Percentiles rank a stretch among this genome's conserved stretches.
These are phyloP conservation scores for Suhomyces yuchorum DNA, from an alignment of 1,139 yeast species.

Conservation along the genomic window DNA sequence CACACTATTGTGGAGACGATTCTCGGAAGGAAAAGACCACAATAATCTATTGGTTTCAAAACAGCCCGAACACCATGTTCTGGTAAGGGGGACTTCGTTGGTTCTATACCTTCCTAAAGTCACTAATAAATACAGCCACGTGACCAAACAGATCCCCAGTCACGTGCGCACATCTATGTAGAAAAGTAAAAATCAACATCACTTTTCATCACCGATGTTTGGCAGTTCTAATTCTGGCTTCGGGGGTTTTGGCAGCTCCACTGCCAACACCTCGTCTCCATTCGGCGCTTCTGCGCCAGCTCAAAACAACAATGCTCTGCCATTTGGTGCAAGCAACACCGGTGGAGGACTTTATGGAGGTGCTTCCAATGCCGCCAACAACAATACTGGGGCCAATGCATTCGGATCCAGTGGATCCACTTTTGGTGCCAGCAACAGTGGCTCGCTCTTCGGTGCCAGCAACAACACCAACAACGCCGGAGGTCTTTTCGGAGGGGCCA, in stretches of 20 bases:
- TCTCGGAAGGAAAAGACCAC: too few species aligned
- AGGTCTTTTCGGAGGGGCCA: constrained; percentile 14
- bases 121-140: too few species aligned
- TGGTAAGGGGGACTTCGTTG: too few species aligned
- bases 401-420: constrained; percentile 8
- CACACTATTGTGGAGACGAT: too few species aligned
- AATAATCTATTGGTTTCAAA: too few species aligned
- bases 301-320: constrained; percentile 15
- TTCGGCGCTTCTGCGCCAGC: constrained; percentile 17
- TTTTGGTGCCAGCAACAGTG: constrained; percentile 8
- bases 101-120: too few species aligned
- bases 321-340: constrained; percentile 27
- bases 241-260: constrained; percentile 26
- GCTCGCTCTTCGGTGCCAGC: constrained; percentile 13
- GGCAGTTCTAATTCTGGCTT: constrained; percentile 27
- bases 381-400: constrained; percentile 1
- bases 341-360: constrained; percentile 22
- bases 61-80: too few species aligned
- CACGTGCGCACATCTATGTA: not conserved
- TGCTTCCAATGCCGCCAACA: constrained; percentile 5
- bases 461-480: constrained; percentile 11
- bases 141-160: not conserved
- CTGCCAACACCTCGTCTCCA: constrained; percentile 17
- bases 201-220: constrained; percentile 20
- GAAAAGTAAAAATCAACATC: constrained; percentile 5